Base-by-base conservation (phyloP, 2,329 filamentous ascomycete species). In the Metarhizium brunneum region DNA sequence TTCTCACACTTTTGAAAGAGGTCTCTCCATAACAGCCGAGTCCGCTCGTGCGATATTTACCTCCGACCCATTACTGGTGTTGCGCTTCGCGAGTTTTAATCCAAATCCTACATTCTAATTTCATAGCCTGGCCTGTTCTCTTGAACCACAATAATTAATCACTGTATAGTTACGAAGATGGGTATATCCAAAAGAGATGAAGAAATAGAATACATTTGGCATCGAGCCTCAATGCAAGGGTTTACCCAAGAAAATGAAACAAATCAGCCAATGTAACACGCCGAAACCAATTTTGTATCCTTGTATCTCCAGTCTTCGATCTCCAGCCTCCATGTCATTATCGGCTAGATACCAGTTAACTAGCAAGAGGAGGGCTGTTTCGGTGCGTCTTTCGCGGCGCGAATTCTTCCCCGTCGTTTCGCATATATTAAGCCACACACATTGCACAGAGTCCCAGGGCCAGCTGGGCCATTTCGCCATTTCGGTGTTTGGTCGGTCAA, bases 401-500 rank as follows among this genome's bases (percentile, higher is more conserved):
- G 53, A 45, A 47, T 42, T 18, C 56, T 52, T 13, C 58, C 59
- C 43, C 61, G 54, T 10, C 62, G 59, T 54, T 67, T 67, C 16
- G 65, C 64, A 54, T 65, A 66, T 16, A 67, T 84, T 60, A 89
- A 71, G 45, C 86, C 86, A 64, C 86, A 89, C 8, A 86, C 85
- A 71, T 89, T 89, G 71, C 86, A 89, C 43, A 89, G 71, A 6
- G 86, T 88, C 58, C 85, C 77, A 47, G 85, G 85, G 49, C 86
- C 86, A 65, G 88, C 85, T n/a, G 86, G 86, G 36, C 86, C 86
- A 63, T 84, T 77, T 57, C 86, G 80, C 86, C 86, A 89, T 74
- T 89, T 85, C 20, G 86, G 86, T n/a, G 86, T 89, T 67, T 88
- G 85, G 47, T 84, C 83, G 63, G 85, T 80, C 66, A 87, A 86